A percentile compares a stretch with the other conserved stretches of the same genome.
These are phyloP conservation scores for Vaccinium vitisidaea DNA, from an alignment of 148 eudicot genomes.

Conservation along the genomic window DNA sequence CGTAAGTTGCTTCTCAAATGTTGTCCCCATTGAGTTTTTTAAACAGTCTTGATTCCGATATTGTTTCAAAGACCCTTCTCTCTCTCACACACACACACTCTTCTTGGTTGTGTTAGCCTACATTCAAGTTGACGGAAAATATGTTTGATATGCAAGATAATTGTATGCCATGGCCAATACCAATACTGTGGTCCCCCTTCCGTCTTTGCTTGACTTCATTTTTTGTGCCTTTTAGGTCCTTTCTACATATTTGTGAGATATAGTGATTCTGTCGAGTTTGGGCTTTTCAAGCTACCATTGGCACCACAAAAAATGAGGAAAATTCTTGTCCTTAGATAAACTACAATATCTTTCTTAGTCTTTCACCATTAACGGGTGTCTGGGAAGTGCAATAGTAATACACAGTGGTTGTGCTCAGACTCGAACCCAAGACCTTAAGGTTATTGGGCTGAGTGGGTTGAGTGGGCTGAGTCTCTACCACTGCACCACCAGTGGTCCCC, in stretches of 20 bases:
- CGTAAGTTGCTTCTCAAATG: constrained; percentile 55
- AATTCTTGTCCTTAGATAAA: background rate
- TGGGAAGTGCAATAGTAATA: too few species aligned
- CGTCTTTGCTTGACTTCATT: background rate
- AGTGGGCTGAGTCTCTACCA: too few species aligned
- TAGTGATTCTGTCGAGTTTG: background rate
- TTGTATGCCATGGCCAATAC: background rate
- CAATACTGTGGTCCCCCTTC: background rate
- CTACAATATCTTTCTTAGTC: background rate
- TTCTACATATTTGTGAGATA: too few species aligned
- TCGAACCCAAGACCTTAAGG: too few species aligned
- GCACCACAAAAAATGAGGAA: background rate
- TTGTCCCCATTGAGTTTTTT: too few species aligned
- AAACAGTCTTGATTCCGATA: background rate
- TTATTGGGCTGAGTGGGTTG: too few species aligned
- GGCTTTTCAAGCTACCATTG: background rate
- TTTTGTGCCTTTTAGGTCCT: background rate
- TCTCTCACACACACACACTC: background rate
- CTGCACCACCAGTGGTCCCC: too few species aligned
- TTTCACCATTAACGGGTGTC: too few species aligned
- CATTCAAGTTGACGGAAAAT: background rate
- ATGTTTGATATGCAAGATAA: background rate
- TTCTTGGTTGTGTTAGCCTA: background rate
- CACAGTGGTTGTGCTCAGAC: too few species aligned
- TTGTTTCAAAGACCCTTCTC: background rate